These are phyloP conservation scores for Gymnopus androsaceus DNA, from an alignment of 1,284 basidiomycete species.

Conservation along the genomic window DNA sequence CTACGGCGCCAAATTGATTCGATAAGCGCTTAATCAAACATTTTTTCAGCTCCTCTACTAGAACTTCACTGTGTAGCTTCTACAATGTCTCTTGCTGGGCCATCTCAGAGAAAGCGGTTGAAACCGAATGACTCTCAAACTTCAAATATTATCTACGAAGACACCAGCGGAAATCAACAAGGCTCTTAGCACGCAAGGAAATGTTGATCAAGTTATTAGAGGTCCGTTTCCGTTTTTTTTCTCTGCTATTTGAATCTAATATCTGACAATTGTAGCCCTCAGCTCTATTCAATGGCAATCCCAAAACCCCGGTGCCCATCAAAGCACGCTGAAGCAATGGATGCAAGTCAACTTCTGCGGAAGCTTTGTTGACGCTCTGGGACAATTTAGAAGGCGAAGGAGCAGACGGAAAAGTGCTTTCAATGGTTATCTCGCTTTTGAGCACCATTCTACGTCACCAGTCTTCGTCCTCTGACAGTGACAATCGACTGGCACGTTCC, in stretches of 20 bases:
- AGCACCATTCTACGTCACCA: constrained; percentile 65
- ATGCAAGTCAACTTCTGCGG: constrained; percentile 55
- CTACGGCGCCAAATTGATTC: no score
- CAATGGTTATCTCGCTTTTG: constrained; percentile 55
- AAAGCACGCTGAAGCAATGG: constrained; percentile 54
- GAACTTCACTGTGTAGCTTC: no score
- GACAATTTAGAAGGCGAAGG: constrained; percentile 51
- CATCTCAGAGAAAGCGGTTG: constrained; percentile 13
- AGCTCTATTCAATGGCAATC: constrained; percentile 56
- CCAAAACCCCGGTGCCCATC: constrained; percentile 36
- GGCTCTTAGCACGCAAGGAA: constrained; percentile 25
- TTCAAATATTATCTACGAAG: neutral
- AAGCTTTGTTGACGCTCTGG: constrained; percentile 67
- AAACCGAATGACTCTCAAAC: constrained; percentile 13
- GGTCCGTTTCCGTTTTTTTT: constrained; percentile 15
- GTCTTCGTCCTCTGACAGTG: constrained; percentile 58
- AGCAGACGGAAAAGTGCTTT: constrained; percentile 13
- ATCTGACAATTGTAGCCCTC: constrained; percentile 37
- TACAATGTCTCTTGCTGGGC: neutral
- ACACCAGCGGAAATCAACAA: constrained; percentile 22
- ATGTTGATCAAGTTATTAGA: constrained; percentile 25
- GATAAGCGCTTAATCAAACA: no score
- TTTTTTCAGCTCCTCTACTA: neutral
- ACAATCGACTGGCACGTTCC: constrained; percentile 53
- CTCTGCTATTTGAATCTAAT: neutral